Evolutionary conservation across 1,139 yeast genomes (phyloP).

Genomic region (Meyerozyma carpophila): DNA sequence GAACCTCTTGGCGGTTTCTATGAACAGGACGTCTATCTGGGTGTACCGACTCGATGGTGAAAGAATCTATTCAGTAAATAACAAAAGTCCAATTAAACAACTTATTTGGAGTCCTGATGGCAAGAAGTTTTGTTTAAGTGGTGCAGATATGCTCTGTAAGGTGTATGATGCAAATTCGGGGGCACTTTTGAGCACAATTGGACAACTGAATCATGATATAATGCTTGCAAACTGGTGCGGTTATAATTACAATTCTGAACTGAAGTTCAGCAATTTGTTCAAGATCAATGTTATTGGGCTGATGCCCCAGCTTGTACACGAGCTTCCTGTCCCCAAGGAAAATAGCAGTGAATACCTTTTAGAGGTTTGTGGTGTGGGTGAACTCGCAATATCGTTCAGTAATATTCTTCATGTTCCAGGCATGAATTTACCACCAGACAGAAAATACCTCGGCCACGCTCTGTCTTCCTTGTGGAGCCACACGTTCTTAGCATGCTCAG

Average conservation of each 20-base stretch:
- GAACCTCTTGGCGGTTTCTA: slow-evolving; percentile 47
- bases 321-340: slow-evolving; percentile 5
- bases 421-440: background rate
- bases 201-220: slow-evolving; percentile 6
- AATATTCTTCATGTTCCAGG: background rate
- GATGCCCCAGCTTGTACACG: slow-evolving; percentile 12
- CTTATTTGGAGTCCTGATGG: slow-evolving; percentile 36
- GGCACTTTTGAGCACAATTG: slow-evolving; percentile 22
- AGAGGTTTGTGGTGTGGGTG: background rate
- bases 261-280: slow-evolving; percentile 29
- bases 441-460: background rate
- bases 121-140: slow-evolving; percentile 38
- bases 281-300: slow-evolving; percentile 17
- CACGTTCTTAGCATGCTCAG: slow-evolving; percentile 1
- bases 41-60: slow-evolving; percentile 54
- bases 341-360: slow-evolving; percentile 4
- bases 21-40: slow-evolving; percentile 45
- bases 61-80: slow-evolving; percentile 45
- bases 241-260: slow-evolving; percentile 20
- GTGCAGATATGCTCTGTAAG: slow-evolving; percentile 39
- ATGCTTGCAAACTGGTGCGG: slow-evolving; percentile 21
- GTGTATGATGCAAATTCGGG: slow-evolving; percentile 50
- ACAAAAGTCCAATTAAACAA: slow-evolving; percentile 27
- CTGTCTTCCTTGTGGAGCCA: background rate
- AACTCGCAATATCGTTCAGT: slow-evolving; percentile 1